phyloP scores from a whole-genome alignment of 805 yeast species.

The Ogataea allantospora region DNA sequence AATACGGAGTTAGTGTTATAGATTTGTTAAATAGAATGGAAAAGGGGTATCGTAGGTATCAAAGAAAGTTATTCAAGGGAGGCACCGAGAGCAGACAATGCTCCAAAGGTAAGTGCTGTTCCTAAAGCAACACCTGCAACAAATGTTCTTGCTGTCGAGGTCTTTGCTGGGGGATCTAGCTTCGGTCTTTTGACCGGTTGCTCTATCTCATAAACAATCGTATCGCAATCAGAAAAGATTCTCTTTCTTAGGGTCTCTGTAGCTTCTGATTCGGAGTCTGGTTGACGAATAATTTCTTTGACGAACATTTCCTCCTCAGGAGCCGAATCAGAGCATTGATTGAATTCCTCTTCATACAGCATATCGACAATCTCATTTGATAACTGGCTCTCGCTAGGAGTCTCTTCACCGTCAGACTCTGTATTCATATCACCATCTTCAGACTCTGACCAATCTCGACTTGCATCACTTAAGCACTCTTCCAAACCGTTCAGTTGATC shows the following conservation, averaged over 20 bases:
- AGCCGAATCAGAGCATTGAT: constrained; percentile 11
- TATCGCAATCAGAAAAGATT: constrained; percentile 1
- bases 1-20: constrained; percentile 20
- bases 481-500: background rate
- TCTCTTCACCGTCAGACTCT: constrained; percentile 7
- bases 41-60: constrained; percentile 5
- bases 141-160: constrained; percentile 6
- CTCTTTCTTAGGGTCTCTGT: constrained; percentile 5
- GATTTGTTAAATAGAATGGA: constrained; percentile 1
- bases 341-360: background rate
- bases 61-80: constrained; percentile 12
- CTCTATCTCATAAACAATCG: constrained; percentile 6
- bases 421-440: background rate
- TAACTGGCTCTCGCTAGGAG: constrained; percentile 6
- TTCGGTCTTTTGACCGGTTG: constrained; percentile 3
- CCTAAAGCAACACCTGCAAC: constrained; percentile 24
- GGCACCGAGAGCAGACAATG: constrained; percentile 28
- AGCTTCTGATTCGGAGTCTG: constrained; percentile 5
- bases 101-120: constrained; percentile 21
- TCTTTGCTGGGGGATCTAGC: background rate
- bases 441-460: background rate
- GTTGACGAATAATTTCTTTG: constrained; percentile 3
- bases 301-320: constrained; percentile 15
- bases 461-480: background rate
- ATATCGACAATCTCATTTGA: background rate